A percentile compares a stretch with the other conserved stretches of the same genome.
Evolutionary conservation across 768 basidiomycete genomes (phyloP).

Genomic region (Termitomyces sp.): DNA sequence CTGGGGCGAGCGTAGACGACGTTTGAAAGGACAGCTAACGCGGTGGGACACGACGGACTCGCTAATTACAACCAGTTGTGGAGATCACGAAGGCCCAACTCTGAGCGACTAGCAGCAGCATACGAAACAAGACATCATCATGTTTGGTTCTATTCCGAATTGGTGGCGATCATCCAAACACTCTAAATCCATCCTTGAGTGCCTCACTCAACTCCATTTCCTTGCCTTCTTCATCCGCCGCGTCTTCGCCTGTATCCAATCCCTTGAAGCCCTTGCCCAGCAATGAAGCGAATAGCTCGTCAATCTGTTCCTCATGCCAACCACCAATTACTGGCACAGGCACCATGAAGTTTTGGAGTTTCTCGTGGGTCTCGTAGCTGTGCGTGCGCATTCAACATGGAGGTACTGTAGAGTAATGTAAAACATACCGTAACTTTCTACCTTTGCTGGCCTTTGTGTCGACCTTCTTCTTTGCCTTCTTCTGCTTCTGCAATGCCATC

Average conservation of each 20-base stretch:
- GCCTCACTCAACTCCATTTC: constrained; percentile 27
- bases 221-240: constrained; percentile 19
- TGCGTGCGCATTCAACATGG: background rate
- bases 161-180: constrained; percentile 49
- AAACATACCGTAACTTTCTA: constrained; percentile 72
- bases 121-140: constrained; percentile 12
- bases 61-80: background rate
- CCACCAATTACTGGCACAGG: constrained; percentile 62
- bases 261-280: constrained; percentile 69
- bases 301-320: constrained; percentile 97
- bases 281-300: constrained; percentile 87
- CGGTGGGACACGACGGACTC: background rate
- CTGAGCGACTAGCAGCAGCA: background rate
- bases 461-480: constrained; percentile 79
- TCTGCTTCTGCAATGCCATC: constrained; percentile 59
- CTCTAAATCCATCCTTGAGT: constrained; percentile 42
- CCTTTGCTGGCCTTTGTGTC: constrained; percentile 97
- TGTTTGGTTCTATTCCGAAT: constrained; percentile 37
- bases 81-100: background rate
- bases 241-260: constrained; percentile 19
- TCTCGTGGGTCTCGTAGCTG: constrained; percentile 93
- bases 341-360: constrained; percentile 95
- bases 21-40: background rate
- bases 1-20: constrained; percentile 5
- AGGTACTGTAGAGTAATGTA: background rate